A percentile compares a stretch with the other conserved stretches of the same genome.
Conservation (phyloP, 352 stramenopile species). For the Chrysophaeum taylorii region DNA sequence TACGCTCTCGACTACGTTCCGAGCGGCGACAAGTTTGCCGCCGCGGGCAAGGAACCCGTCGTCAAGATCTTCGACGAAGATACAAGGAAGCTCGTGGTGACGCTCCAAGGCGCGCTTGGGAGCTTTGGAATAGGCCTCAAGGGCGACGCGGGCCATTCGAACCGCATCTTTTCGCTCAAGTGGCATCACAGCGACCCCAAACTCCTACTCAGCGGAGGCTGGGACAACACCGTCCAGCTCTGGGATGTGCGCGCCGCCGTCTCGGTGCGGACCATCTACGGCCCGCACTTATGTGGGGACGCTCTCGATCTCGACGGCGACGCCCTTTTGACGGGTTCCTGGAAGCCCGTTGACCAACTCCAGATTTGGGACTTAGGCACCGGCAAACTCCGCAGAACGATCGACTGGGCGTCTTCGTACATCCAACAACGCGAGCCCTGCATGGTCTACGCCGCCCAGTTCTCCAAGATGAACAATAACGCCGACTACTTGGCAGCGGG, state of each 20-base stretch:
- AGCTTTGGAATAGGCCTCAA: background rate
- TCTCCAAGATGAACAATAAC: slow-evolving; percentile 41
- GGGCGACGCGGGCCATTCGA: slow-evolving; percentile 54
- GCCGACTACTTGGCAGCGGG: slow-evolving; percentile 53
- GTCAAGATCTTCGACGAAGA: slow-evolving; percentile 71
- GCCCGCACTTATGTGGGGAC: slow-evolving; percentile 56
- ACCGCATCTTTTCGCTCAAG: slow-evolving; percentile 73
- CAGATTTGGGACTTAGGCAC: slow-evolving; percentile 73
- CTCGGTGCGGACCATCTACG: slow-evolving; percentile 69
- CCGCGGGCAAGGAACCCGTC: slow-evolving; percentile 61
- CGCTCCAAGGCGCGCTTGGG: slow-evolving; percentile 31
- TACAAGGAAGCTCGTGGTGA: slow-evolving; percentile 54
- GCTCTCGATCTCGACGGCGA: slow-evolving; percentile 39
- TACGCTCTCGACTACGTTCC: slow-evolving; percentile 32
- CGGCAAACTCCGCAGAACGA: slow-evolving; percentile 49
- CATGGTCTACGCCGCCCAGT: slow-evolving; percentile 68
- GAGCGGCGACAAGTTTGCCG: slow-evolving; percentile 65
- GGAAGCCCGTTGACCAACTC: slow-evolving; percentile 67
- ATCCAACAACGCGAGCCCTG: slow-evolving; percentile 53
- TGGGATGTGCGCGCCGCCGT: slow-evolving; percentile 65
- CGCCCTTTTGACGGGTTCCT: slow-evolving; percentile 61
- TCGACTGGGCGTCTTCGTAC: slow-evolving; percentile 41
- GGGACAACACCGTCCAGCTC: slow-evolving; percentile 79
- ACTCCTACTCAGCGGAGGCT: slow-evolving; percentile 62
- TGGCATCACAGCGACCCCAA: slow-evolving; percentile 46